Conservation (phyloP, 371 early-diverging fungal genomes). For the Mucor piriformis region DNA sequence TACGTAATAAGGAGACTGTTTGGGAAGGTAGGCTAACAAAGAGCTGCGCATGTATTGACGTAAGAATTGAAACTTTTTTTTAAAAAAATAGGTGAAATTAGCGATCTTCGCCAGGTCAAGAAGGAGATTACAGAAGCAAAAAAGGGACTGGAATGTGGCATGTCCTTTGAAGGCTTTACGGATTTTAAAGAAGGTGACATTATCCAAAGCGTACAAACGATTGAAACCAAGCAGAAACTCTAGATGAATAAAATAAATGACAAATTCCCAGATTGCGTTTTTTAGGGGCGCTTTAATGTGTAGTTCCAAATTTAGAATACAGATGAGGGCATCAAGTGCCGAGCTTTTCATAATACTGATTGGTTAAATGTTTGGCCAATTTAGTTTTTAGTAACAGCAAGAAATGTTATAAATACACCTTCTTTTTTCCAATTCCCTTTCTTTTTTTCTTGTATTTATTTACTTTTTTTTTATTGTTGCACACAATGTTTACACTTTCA, state of each 20-base stretch:
- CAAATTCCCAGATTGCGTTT: not conserved
- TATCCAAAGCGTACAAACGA: conserved; percentile 68
- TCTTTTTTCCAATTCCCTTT: conserved; percentile 1
- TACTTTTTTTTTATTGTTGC: not conserved
- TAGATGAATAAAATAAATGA: conserved; percentile 13
- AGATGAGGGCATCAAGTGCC: conserved; percentile 17
- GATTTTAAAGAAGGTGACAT: conserved; percentile 81
- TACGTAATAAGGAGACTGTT: conserved; percentile 66
- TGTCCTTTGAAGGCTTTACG: conserved; percentile 81
- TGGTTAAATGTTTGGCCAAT: conserved; percentile 10
- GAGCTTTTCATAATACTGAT: not conserved
- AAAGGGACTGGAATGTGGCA: conserved; percentile 93
- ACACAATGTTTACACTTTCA: conserved; percentile 6
- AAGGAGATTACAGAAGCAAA: conserved; percentile 86
- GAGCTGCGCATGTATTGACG: no score
- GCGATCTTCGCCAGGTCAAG: conserved; percentile 79
- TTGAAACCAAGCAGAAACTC: conserved; percentile 56
- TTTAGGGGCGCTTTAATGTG: not conserved
- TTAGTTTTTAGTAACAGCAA: not conserved
- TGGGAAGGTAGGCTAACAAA: conserved; percentile 69
- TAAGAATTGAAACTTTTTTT: not conserved
- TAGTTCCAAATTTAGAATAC: not conserved
- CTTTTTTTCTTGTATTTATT: not conserved
- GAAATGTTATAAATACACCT: conserved; percentile 16
- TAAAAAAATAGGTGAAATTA: conserved; percentile 57